Evolutionary conservation across 805 yeast species (phyloP), one percentile per base, ranked within the genome.

Genomic region (Saccharomycopsis lassenensis): DNA sequence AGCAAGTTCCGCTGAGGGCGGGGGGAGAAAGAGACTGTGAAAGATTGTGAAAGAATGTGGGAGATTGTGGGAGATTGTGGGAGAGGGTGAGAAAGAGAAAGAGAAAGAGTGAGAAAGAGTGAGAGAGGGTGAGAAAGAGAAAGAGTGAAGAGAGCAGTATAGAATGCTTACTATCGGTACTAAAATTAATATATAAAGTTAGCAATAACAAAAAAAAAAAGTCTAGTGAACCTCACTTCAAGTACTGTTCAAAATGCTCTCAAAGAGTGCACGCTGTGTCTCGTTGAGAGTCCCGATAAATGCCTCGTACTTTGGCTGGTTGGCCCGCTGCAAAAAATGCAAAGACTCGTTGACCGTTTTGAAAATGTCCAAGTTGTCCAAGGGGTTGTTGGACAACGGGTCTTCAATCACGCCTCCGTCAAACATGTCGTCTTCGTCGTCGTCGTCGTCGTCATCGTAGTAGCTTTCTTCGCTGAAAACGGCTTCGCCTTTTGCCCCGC

Each of bases 351-450:
- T 72, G 56, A 86, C 75, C 2, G 73, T 70, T 11, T 65, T 63
- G 56, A 76, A 85, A 3, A 81, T 77, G 51, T 89, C 81, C 33
- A 86, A 58, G 28, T 65, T 61, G 51, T 89, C 96, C 32, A 91
- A 65, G 3, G 93, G 77, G 1, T 89, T 79, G 46, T 77, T 79
- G 18, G 81, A 71, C 52, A 81, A 63, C 7, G 95, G 75, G 51
- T 81, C 95, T 51, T 87, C 96, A 31, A 77, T 75, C 30, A 82
- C 65, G 6, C 81, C 91, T 33, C 80, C 91, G 34, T 74, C 76
- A 34, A 43, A 52, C 12, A 26, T 48, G 4, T 48, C 43, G 18
- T 59, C 69, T 27, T 55, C 56, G 7, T 50, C 50, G 11, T 59
- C 63, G 7, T 50, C 58, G 41, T 59, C 61, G 31, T 64, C 62